phyloP scores from a whole-genome alignment of 495 filamentous ascomycete species.

The Neurospora sp. region DNA sequence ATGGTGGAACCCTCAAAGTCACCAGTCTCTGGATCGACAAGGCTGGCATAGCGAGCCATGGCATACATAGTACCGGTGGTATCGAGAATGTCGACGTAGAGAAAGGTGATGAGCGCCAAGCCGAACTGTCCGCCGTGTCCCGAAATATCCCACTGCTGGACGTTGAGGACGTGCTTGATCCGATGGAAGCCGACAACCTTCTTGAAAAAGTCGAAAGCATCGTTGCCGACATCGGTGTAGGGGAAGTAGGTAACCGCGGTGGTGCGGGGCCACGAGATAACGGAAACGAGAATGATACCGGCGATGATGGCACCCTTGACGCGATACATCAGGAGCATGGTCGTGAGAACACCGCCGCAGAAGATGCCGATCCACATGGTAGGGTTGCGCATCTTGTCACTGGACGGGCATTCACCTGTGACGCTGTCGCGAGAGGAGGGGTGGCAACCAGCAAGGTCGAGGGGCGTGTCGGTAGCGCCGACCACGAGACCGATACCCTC shows the following conservation, averaged over 20 bases:
- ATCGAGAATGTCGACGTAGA: conserved; percentile 78
- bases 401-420: conserved; percentile 39
- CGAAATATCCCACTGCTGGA: conserved; percentile 57
- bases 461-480: conserved; percentile 46
- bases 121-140: conserved; percentile 57
- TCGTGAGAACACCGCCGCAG: conserved; percentile 66
- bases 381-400: conserved; percentile 61
- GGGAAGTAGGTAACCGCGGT: conserved; percentile 72
- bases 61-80: conserved; percentile 70
- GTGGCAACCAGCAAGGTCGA: conserved; percentile 60
- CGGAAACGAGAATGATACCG: conserved; percentile 70
- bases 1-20: conserved; percentile 73
- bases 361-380: conserved; percentile 80
- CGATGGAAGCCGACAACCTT: conserved; percentile 71
- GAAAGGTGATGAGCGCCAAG: conserved; percentile 70
- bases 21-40: conserved; percentile 60
- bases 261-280: conserved; percentile 71
- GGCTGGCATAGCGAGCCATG: conserved; percentile 68
- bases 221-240: conserved; percentile 52
- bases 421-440: conserved; percentile 15
- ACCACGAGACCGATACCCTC: conserved; percentile 68
- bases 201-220: conserved; percentile 71
- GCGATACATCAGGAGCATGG: conserved; percentile 69
- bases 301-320: conserved; percentile 74
- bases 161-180: conserved; percentile 53